Base-by-base conservation (phyloP, 148 eudicot species). In the Camellia lanceoleosa region DNA sequence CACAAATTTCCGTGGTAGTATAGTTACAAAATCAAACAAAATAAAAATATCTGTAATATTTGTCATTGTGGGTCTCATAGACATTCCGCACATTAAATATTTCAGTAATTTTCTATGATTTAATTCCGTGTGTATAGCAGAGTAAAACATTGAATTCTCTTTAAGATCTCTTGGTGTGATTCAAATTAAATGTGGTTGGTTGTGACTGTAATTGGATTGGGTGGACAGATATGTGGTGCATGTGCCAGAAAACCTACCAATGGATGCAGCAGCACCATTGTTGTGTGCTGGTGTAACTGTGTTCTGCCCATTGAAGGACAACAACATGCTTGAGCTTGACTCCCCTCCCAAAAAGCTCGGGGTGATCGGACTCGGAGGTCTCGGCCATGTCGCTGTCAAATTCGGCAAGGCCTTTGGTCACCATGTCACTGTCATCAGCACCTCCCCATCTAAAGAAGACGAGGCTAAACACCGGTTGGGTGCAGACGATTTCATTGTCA, bases 281-380 rank as follows among this genome's bases (percentile, higher is more conserved):
- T 70, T 96, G 18, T 96, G 99, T 73, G 99, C 99, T 0, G 99
- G 99, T 61, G 77, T 96, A 7, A 96, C 98, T 0, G 95, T 96
- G 52, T 96, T 60, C 75, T 76, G 85, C 74, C 98, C 99, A 3
- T 61, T 96, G 89, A 96, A 93, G 78, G 97, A 92, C 86, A 82
- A 83, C 75, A 80, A 82, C 52, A 62, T 93, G 86, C 65, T 92
- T 2, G 92, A 93, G 46, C 38, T 30, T 30, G 38, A 30, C 38
- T 56, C 84, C 38, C 71, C 85, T 0, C 79, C 90, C 9, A 93
- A 93, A 84, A 88, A 76, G 64, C 78, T 96, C 0, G 99, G 99
- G 13, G 80, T 96, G 5, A 87, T 96, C 18, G 99, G 99, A 3
- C 87, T 96, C 0, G 99, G 98, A 1, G 99, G 99, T 0, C 80